phyloP scores from a whole-genome alignment of 352 stramenopile genomes.

The Globisporangium paddicum region DNA sequence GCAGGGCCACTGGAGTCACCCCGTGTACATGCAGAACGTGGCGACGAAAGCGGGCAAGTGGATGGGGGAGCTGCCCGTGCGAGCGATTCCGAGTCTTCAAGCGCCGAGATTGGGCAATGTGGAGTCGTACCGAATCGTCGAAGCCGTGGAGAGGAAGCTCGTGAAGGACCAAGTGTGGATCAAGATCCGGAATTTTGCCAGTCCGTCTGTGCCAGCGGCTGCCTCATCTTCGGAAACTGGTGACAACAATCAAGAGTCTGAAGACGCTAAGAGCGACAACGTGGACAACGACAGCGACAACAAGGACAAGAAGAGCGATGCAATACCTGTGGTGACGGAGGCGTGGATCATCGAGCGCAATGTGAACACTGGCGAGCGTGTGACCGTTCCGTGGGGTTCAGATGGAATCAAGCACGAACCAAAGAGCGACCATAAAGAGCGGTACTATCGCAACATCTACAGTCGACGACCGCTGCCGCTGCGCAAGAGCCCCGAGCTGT shows the following conservation, averaged over 20 bases:
- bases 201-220: constrained; percentile 7
- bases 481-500: constrained; percentile 31
- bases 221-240: not conserved
- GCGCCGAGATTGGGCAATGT: constrained; percentile 45
- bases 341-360: constrained; percentile 79
- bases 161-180: constrained; percentile 77
- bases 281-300: constrained; percentile 12
- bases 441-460: constrained; percentile 74
- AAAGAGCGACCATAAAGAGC: constrained; percentile 35
- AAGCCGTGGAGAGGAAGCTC: constrained; percentile 56
- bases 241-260: constrained; percentile 9
- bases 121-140: constrained; percentile 50
- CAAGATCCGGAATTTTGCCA: constrained; percentile 25
- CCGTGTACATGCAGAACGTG: constrained; percentile 66
- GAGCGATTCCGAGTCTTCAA: constrained; percentile 57
- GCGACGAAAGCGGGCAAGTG: constrained; percentile 46
- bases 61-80: constrained; percentile 56
- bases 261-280: constrained; percentile 10
- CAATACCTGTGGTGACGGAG: constrained; percentile 12
- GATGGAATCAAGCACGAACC: constrained; percentile 24
- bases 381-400: constrained; percentile 53
- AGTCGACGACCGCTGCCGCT: constrained; percentile 47
- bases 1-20: constrained; percentile 19
- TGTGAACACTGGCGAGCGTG: constrained; percentile 58
- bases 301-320: constrained; percentile 9